Base-by-base conservation (phyloP, 495 filamentous ascomycete genomes). In the Letharia columbiana region DNA sequence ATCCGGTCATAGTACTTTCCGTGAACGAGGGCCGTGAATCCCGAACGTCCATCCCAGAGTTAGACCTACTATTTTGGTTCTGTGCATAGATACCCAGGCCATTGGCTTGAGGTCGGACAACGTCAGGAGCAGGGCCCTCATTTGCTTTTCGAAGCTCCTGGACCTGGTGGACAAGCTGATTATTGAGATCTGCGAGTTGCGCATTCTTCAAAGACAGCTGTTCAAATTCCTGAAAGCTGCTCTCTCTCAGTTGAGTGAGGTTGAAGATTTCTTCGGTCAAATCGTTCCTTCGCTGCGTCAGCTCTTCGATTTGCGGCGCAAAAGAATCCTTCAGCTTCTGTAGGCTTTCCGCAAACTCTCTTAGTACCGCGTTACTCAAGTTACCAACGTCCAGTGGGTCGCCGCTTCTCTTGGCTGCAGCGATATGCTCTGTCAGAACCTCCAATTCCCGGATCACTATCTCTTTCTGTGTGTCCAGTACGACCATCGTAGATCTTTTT, bases 401-500 rank as follows among this genome's bases (percentile, higher is more conserved):
- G 52, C 75, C 79, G 68, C 78, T 83, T 28, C 86, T 82, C 75
- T 89, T 91, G 60, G 80, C 90, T 73, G 81, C 80, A 68, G 85
- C 84, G 17, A 90, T 78, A 65, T 88, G 84, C 33, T 94, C 90
- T 9, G 92, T 91, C 67, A 98, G 83, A 17, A 92, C 87, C 66
- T 92, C 89, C 33, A 99, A 81, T 73, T 99, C 92, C 31, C 91
- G 87, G 64, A 99, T 85, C 72, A 96, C 91, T 69, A 97, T 91
- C 75, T 99, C 95, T 37, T 92, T 89, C 76, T 96, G 90, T 1
- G 92, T 91, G 74, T 98, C 93, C 31, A 99, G 80, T 15, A 92
- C 89, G n/a, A 94, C 92, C 71, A 99, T 91, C 2, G 93, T 98
- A 67, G 92, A 96, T 57, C 94, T 85, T 79, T 98, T 98, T 76